Percentiles rank a stretch among this genome's conserved stretches.
Evolutionary conservation across 2,329 filamentous ascomycete genomes (phyloP).

Genomic region (Microdochium nivale): DNA sequence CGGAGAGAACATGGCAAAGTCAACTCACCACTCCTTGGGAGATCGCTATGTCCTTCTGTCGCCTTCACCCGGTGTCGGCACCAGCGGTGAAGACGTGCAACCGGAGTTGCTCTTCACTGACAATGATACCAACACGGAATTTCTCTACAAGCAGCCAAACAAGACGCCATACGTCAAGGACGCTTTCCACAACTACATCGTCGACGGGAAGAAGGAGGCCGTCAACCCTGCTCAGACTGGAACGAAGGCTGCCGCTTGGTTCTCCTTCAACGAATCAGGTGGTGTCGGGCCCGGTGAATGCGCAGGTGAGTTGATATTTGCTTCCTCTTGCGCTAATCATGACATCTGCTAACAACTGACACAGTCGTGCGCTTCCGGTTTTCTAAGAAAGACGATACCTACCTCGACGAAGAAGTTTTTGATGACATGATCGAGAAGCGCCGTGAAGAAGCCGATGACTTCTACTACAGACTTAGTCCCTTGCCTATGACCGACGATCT

Average conservation of each 20-base stretch:
- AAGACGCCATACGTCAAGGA: constrained; percentile 84
- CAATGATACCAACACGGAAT: constrained; percentile 83
- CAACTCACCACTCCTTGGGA: constrained; percentile 73
- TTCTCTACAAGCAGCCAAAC: constrained; percentile 71
- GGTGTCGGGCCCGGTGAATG: constrained; percentile 87
- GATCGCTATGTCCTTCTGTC: constrained; percentile 78
- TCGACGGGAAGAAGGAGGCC: constrained; percentile 69
- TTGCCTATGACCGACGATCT: constrained; percentile 90
- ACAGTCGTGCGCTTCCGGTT: constrained; percentile 83
- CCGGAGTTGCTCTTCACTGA: constrained; percentile 87
- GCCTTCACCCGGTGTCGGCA: constrained; percentile 78
- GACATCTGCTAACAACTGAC: constrained; percentile 6
- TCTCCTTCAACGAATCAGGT: constrained; percentile 79
- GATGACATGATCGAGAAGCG: constrained; percentile 85
- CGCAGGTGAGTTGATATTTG: constrained; percentile 61
- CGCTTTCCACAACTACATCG: constrained; percentile 83
- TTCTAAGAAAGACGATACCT: constrained; percentile 64
- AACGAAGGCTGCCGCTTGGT: constrained; percentile 90
- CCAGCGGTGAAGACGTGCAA: constrained; percentile 72
- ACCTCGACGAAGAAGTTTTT: constrained; percentile 86
- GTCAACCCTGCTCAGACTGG: constrained; percentile 74
- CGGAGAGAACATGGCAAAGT: constrained; percentile 60
- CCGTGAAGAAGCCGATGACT: constrained; percentile 87
- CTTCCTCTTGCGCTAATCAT: not conserved
- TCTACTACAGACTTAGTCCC: constrained; percentile 88